phyloP scores from a whole-genome alignment of 805 yeast genomes.

The Saccharomycopsis javanensis region DNA sequence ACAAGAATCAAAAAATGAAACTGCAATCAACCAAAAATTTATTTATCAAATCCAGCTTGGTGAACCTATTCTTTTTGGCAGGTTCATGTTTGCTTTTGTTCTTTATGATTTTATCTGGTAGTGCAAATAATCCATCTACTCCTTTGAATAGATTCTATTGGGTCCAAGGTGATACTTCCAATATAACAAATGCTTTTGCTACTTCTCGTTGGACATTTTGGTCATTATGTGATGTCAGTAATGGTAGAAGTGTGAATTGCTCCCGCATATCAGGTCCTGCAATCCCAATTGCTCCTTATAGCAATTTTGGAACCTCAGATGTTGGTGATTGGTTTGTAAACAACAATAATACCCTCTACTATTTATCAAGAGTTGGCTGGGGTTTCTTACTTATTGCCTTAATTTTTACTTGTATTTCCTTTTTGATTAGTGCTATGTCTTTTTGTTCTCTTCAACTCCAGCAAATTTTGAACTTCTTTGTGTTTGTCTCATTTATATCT shows the following conservation, averaged over 20 bases:
- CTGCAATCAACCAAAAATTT: not conserved
- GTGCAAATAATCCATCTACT: slow-evolving; percentile 34
- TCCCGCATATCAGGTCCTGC: slow-evolving; percentile 47
- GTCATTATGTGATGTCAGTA: slow-evolving; percentile 42
- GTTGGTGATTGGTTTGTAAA: slow-evolving; percentile 30
- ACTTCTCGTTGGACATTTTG: slow-evolving; percentile 78
- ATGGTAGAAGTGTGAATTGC: slow-evolving; percentile 42
- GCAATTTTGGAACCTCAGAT: slow-evolving; percentile 47
- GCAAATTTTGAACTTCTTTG: slow-evolving; percentile 37
- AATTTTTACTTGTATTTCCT: slow-evolving; percentile 50
- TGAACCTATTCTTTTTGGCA: slow-evolving; percentile 11
- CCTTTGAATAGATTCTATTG: slow-evolving; percentile 66
- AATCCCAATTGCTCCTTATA: slow-evolving; percentile 70
- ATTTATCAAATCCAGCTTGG: slow-evolving; percentile 3
- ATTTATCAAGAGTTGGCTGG: slow-evolving; percentile 57
- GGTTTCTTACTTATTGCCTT: slow-evolving; percentile 53
- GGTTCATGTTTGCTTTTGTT: slow-evolving; percentile 35
- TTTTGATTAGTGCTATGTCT: slow-evolving; percentile 44
- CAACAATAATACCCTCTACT: slow-evolving; percentile 46
- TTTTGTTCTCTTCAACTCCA: slow-evolving; percentile 47
- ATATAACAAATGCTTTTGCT: slow-evolving; percentile 32
- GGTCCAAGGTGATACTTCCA: slow-evolving; percentile 64
- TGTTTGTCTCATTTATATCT: slow-evolving; percentile 2
- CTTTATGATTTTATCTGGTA: slow-evolving; percentile 55
- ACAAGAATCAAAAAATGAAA: slow-evolving; percentile 3